Evolutionary conservation across 1,139 yeast genomes (phyloP).

Genomic region (Schwanniomyces etchellsii): DNA sequence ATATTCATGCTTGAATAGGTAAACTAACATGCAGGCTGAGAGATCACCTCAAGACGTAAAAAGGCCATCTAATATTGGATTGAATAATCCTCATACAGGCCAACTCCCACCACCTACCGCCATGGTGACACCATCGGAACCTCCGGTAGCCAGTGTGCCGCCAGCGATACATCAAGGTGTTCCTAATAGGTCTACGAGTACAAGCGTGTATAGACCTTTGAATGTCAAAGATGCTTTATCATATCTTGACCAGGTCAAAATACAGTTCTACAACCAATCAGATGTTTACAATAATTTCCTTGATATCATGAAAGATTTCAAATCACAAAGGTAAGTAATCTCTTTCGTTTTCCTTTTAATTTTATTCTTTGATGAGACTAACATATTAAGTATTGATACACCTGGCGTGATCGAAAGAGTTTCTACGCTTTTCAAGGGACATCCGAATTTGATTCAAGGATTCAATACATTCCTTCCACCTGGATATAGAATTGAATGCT

Average conservation of each 20-base stretch:
- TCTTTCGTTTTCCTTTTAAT: background rate
- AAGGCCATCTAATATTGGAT: constrained; percentile 19
- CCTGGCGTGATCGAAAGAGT: constrained; percentile 98
- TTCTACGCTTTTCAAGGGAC: constrained; percentile 84
- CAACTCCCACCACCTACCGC: constrained; percentile 23
- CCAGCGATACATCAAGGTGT: constrained; percentile 27
- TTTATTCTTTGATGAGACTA: constrained; percentile 2
- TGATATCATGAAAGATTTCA: constrained; percentile 98
- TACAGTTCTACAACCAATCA: constrained; percentile 86
- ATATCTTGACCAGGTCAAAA: constrained; percentile 91
- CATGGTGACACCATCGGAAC: constrained; percentile 8
- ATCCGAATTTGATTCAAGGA: constrained; percentile 90
- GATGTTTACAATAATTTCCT: constrained; percentile 93
- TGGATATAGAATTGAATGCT: constrained; percentile 91
- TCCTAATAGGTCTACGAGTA: constrained; percentile 40
- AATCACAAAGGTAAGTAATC: constrained; percentile 70
- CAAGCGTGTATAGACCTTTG: constrained; percentile 70
- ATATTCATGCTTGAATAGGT: background rate
- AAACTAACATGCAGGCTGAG: background rate
- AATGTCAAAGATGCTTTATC: constrained; percentile 95
- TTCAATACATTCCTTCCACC: constrained; percentile 96
- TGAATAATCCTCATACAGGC: constrained; percentile 11
- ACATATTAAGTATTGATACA: constrained; percentile 66
- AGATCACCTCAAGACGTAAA: constrained; percentile 15
- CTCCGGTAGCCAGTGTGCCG: constrained; percentile 9